Percentiles rank a stretch among this genome's conserved stretches.
These are phyloP conservation scores for Cucurbitaria berberidis DNA, from an alignment of 2,329 filamentous ascomycete genomes.

Conservation along the genomic window DNA sequence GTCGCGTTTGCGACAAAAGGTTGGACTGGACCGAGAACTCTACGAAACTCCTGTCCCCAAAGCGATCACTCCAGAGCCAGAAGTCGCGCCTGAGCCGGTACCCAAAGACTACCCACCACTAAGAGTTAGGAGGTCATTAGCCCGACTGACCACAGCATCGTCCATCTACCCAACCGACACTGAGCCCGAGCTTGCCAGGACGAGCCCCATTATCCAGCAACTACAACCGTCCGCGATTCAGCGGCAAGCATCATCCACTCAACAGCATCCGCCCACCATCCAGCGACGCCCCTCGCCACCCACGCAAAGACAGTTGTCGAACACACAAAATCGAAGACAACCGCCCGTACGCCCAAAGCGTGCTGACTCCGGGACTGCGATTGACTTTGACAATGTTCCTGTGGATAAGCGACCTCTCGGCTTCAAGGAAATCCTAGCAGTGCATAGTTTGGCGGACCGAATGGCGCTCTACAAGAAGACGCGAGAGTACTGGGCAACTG, in stretches of 20 bases:
- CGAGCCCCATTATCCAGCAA: not conserved
- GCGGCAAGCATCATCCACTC: not conserved
- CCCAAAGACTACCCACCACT: slow-evolving; percentile 6
- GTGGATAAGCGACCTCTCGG: slow-evolving; percentile 30
- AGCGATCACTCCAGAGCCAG: not conserved
- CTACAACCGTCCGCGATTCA: not conserved
- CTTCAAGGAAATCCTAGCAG: slow-evolving; percentile 40
- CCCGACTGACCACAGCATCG: slow-evolving; percentile 9
- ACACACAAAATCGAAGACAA: not conserved
- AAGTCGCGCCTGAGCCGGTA: not conserved
- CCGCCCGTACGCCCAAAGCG: slow-evolving; percentile 27
- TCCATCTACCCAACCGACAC: slow-evolving; percentile 8
- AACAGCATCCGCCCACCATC: not conserved
- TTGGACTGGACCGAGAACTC: slow-evolving; percentile 16
- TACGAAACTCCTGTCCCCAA: slow-evolving; percentile 3
- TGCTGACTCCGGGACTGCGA: slow-evolving; percentile 41
- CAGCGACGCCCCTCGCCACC: not conserved
- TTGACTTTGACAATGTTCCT: slow-evolving; percentile 31
- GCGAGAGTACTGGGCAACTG: slow-evolving; percentile 45
- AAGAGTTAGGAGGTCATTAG: not conserved
- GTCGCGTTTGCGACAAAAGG: slow-evolving; percentile 24
- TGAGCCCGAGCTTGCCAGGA: not conserved
- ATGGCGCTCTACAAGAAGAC: slow-evolving; percentile 43
- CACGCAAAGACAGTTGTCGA: not conserved
- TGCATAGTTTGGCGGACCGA: slow-evolving; percentile 31